Evolutionary conservation across 352 stramenopile genomes (phyloP).

Genomic region (Phytopythium sindhum): DNA sequence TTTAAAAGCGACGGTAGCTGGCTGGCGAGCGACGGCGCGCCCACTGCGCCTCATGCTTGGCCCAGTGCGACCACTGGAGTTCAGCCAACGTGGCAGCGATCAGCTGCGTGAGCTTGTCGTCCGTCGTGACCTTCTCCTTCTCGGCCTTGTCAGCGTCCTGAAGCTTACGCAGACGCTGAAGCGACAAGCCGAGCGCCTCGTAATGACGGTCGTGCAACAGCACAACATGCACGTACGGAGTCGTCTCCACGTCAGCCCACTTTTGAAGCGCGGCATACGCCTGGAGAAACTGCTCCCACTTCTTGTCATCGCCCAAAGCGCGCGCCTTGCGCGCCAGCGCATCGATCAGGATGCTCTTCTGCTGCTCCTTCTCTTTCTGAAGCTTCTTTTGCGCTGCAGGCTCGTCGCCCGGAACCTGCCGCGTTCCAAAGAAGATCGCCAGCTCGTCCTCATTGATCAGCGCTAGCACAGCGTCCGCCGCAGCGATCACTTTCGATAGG

Average conservation of each 20-base stretch:
- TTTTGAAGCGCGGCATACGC: slow-evolving; percentile 61
- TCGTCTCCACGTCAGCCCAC: slow-evolving; percentile 67
- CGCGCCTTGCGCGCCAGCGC: slow-evolving; percentile 67
- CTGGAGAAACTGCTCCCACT: slow-evolving; percentile 56
- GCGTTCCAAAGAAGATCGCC: slow-evolving; percentile 72
- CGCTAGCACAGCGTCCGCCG: slow-evolving; percentile 50
- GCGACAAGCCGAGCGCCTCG: slow-evolving; percentile 34
- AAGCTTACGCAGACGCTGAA: slow-evolving; percentile 76
- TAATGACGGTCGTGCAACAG: slow-evolving; percentile 62
- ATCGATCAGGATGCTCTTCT: slow-evolving; percentile 67
- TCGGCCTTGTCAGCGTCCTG: slow-evolving; percentile 54
- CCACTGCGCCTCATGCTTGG: slow-evolving; percentile 49
- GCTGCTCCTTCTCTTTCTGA: slow-evolving; percentile 71
- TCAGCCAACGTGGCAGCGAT: slow-evolving; percentile 28
- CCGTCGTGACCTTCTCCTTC: slow-evolving; percentile 59
- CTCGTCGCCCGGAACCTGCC: slow-evolving; percentile 45
- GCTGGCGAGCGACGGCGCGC: slow-evolving; percentile 44
- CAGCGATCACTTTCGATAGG: slow-evolving; percentile 46
- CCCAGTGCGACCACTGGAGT: slow-evolving; percentile 65
- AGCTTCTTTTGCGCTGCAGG: slow-evolving; percentile 58
- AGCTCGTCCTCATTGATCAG: slow-evolving; percentile 66
- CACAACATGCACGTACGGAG: slow-evolving; percentile 50
- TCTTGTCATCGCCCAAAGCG: slow-evolving; percentile 48
- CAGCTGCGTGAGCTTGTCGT: slow-evolving; percentile 54
- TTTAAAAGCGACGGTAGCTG: slow-evolving; percentile 65